Percentiles rank a stretch among this genome's conserved stretches.
These are phyloP conservation scores for Globisporangium alternatum DNA, from an alignment of 352 stramenopile species.

Conservation along the genomic window DNA sequence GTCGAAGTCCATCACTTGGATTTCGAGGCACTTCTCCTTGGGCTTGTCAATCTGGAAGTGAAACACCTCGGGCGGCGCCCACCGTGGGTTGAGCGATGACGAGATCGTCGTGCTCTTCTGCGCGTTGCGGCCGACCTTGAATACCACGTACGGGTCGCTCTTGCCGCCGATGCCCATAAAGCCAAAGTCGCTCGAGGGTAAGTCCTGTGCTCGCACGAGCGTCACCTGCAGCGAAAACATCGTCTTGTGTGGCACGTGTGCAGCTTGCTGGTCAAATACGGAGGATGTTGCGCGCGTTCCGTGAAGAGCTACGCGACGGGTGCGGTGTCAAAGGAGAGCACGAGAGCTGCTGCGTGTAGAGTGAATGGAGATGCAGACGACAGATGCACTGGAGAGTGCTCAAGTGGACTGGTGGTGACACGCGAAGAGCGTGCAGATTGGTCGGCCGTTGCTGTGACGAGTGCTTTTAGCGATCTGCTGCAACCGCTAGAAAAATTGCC, in stretches of 20 bases:
- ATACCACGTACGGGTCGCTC: conserved; percentile 70
- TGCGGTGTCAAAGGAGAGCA: not conserved
- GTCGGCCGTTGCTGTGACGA: not conserved
- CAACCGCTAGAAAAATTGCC: not conserved
- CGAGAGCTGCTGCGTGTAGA: not conserved
- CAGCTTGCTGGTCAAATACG: not conserved
- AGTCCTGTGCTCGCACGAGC: conserved; percentile 43
- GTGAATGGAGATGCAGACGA: not conserved
- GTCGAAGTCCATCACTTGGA: conserved; percentile 68
- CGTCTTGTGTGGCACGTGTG: not conserved
- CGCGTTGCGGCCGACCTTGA: conserved; percentile 46
- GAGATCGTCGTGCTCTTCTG: conserved; percentile 54
- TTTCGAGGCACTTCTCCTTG: conserved; percentile 50
- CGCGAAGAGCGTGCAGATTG: not conserved
- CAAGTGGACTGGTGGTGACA: not conserved
- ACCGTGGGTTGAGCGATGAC: conserved; percentile 49
- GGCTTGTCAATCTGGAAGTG: conserved; percentile 64
- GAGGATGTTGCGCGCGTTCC: not conserved
- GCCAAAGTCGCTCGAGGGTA: conserved; percentile 56
- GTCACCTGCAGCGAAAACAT: conserved; percentile 64
- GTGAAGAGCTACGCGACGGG: not conserved
- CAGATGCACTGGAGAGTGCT: not conserved
- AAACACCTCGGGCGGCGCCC: conserved; percentile 55
- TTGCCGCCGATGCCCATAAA: conserved; percentile 73
- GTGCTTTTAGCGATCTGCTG: conserved; percentile 2